These are phyloP conservation scores for Alloteropsis angusta DNA, from an alignment of 202 grass and related monocot species.

Conservation along the genomic window DNA sequence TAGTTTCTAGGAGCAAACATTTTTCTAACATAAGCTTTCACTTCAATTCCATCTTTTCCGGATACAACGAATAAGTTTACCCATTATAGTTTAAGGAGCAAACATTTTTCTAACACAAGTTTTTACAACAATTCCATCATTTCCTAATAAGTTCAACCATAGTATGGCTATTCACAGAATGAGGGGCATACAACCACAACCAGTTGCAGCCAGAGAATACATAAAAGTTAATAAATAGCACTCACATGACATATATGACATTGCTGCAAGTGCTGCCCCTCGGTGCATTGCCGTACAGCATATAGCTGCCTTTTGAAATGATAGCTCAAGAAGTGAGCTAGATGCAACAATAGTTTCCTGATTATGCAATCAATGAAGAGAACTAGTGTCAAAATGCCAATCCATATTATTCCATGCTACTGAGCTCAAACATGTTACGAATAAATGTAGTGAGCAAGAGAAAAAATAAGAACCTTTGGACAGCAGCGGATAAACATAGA, in stretches of 20 bases:
- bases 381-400: background rate
- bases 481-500: conserved; percentile 80
- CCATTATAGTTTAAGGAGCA: background rate
- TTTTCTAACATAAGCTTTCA: background rate
- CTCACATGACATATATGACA: conserved; percentile 94
- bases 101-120: background rate
- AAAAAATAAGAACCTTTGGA: conserved; percentile 57
- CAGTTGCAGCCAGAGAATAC: background rate
- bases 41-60: background rate
- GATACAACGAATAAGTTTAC: background rate
- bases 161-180: background rate
- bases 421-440: background rate
- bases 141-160: background rate
- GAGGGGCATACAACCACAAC: background rate
- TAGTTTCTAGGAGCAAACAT: background rate
- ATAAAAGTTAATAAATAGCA: conserved; percentile 24
- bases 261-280: conserved; percentile 75
- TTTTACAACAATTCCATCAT: background rate
- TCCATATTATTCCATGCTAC: conserved; percentile 11
- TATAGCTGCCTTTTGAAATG: conserved; percentile 85
- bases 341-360: conserved; percentile 71
- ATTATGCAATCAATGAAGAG: conserved; percentile 16
- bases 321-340: conserved; percentile 66
- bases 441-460: background rate
- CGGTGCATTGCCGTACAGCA: conserved; percentile 90